These are phyloP conservation scores for Hebeloma cylindrosporum DNA, from an alignment of 768 basidiomycete genomes.

Conservation along the genomic window DNA sequence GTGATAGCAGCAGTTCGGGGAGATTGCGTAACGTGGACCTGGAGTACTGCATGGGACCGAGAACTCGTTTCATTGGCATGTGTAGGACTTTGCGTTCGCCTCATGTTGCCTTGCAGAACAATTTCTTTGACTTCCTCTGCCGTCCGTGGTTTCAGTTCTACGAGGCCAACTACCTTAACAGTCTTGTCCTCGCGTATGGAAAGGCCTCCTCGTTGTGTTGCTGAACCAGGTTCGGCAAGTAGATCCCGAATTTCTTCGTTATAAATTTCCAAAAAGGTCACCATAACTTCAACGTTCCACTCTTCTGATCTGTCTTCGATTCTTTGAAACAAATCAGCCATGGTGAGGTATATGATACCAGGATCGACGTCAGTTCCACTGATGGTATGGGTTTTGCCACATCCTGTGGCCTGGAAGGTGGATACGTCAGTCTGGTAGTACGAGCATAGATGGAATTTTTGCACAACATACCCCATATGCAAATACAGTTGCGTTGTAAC, in stretches of 20 bases:
- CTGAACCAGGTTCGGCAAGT: conserved; percentile 69
- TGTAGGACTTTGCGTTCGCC: conserved; percentile 90
- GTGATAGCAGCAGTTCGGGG: conserved; percentile 84
- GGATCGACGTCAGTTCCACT: conserved; percentile 87
- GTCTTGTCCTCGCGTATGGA: conserved; percentile 93
- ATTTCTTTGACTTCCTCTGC: conserved; percentile 95
- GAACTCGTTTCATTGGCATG: conserved; percentile 97
- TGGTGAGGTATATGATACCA: conserved; percentile 94
- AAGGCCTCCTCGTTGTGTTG: conserved; percentile 75
- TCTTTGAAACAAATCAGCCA: conserved; percentile 93
- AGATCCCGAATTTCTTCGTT: conserved; percentile 98
- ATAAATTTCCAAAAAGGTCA: conserved; percentile 98
- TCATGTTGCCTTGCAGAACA: conserved; percentile 83
- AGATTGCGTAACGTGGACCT: conserved; percentile 88
- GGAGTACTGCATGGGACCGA: conserved; percentile 95
- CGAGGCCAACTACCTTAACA: conserved; percentile 86
- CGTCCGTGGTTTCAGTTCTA: conserved; percentile 73
- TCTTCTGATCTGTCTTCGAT: conserved; percentile 88
- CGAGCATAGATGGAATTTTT: no score
- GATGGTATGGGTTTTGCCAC: conserved; percentile 99
- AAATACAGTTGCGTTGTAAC: conserved; percentile 97
- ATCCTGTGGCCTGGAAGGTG: conserved; percentile 88
- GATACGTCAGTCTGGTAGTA: background rate
- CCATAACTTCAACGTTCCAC: conserved; percentile 81
- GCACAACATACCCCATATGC: conserved; percentile 90